These are phyloP conservation scores for Solanum corneliomulleri DNA, from an alignment of 257 asterid species.

Conservation along the genomic window DNA sequence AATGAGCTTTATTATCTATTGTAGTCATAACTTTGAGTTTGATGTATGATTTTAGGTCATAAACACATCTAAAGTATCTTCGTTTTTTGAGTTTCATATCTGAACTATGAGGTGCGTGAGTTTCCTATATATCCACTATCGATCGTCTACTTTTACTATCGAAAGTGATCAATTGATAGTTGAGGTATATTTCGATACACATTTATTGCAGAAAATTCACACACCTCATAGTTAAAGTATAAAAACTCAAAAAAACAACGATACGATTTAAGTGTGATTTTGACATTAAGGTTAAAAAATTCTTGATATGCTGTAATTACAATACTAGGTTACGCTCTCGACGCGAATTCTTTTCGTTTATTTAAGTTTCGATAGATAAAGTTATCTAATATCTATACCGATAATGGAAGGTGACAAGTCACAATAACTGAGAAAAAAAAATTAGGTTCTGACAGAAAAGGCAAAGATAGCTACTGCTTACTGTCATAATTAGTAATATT, in stretches of 20 bases:
- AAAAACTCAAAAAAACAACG: background rate
- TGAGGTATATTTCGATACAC: background rate
- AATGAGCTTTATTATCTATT: background rate
- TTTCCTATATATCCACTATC: rapidly evolving
- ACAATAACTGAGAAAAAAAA: background rate
- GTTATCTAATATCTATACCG: rapidly evolving
- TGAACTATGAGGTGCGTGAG: background rate
- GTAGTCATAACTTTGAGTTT: background rate
- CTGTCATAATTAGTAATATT: background rate
- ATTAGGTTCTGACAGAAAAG: background rate
- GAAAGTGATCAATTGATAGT: background rate
- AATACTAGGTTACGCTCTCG: background rate
- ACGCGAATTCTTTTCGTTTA: background rate
- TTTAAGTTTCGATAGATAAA: background rate
- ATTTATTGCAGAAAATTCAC: background rate
- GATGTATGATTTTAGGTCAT: background rate
- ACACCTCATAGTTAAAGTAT: background rate
- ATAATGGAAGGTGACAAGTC: rapidly evolving
- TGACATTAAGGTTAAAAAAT: background rate
- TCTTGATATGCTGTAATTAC: background rate
- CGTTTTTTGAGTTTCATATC: background rate
- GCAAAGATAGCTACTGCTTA: background rate
- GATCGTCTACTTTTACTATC: background rate
- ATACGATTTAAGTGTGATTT: background rate
- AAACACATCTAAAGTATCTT: background rate